Base-by-base conservation (phyloP, 352 stramenopile genomes). In the Saprolegnia parasitica region DNA sequence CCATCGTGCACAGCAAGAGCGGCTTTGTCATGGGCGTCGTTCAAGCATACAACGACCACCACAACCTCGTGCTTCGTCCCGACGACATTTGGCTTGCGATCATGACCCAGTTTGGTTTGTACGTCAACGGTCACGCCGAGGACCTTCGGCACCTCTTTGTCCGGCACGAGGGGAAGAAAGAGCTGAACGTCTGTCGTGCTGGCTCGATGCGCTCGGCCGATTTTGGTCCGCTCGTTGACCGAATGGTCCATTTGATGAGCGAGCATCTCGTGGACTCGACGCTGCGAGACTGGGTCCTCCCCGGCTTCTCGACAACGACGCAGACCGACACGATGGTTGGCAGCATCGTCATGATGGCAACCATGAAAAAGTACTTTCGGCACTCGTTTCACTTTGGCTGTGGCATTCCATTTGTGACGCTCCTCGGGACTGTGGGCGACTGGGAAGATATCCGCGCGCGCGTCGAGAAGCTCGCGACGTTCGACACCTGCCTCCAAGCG, bases 31-130 rank as follows among this genome's bases (percentile, higher is more conserved):
- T 46, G 16, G 62, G 62, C 2, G 62, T 58, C 26, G 23, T 68
- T 21, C 42, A 26, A 32, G 60, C 60, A n/a, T 67, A 67, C 35
- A 68, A 40, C 50, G 1, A 68, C 2, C 62, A 68, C 62, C 62
- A 68, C 50, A 57, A 68, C 35, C 62, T 68, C 26, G 42, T 58
- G 10, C 18, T 68, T 15, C 62, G 62, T 24, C 62, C 62, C n/a
- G 62, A 68, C 50, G 21, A n/a, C 11, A 15, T 58, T 6, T 58
- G 50, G 50, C 50, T 58, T 20, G 50, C 50, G 6, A 58, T 58
- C 50, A 58, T 29, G 50, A 24, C 29, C 15, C 50, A 58, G 21
- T 58, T 58, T 58, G 50, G 50, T 5, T 24, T 58, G 20, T 58
- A 32, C 29, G 50, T 58, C 5, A 58, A 58, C 29, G 50, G 50